Percentiles rank a stretch among this genome's conserved stretches.
Evolutionary conservation across 78 protist genomes (phyloP).

Genomic region (Andalucia godoyi): DNA sequence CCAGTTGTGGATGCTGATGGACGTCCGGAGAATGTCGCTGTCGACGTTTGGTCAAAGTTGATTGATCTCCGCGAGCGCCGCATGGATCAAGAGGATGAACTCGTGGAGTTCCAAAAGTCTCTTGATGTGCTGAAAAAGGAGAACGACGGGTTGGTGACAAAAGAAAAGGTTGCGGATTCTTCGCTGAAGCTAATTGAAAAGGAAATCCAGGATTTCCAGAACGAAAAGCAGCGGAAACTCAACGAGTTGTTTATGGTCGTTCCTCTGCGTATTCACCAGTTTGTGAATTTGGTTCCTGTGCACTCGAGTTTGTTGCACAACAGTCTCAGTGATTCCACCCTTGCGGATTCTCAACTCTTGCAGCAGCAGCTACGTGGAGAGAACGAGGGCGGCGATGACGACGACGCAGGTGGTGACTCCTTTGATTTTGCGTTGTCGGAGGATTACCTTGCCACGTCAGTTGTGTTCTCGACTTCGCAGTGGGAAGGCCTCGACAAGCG

Average conservation of each 20-base stretch:
- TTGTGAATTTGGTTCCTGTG: background rate
- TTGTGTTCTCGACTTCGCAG: slow-evolving; percentile 23
- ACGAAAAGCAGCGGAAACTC: slow-evolving; percentile 29
- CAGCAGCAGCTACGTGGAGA: too few relatives aligned
- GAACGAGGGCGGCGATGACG: background rate
- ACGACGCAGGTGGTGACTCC: background rate
- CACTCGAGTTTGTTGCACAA: background rate
- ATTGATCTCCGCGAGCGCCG: slow-evolving; percentile 30
- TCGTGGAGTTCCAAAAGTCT: slow-evolving; percentile 15
- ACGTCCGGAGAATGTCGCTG: slow-evolving; percentile 29
- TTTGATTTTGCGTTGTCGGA: background rate
- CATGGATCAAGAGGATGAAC: slow-evolving; percentile 27
- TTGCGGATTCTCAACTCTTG: too few relatives aligned
- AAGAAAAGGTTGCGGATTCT: slow-evolving; percentile 9
- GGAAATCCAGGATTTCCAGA: slow-evolving; percentile 29
- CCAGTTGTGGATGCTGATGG: slow-evolving; percentile 40
- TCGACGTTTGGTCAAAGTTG: background rate
- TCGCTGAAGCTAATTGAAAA: background rate
- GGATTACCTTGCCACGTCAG: background rate
- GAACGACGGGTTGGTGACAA: slow-evolving; percentile 11
- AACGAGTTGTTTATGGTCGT: slow-evolving; percentile 37
- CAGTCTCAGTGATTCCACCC: too few relatives aligned
- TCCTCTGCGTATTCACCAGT: background rate
- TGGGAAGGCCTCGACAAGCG: slow-evolving; percentile 3
- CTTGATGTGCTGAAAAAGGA: slow-evolving; percentile 8